Conservation (phyloP, 75 land plant genomes). For the Gnetum montanum region DNA sequence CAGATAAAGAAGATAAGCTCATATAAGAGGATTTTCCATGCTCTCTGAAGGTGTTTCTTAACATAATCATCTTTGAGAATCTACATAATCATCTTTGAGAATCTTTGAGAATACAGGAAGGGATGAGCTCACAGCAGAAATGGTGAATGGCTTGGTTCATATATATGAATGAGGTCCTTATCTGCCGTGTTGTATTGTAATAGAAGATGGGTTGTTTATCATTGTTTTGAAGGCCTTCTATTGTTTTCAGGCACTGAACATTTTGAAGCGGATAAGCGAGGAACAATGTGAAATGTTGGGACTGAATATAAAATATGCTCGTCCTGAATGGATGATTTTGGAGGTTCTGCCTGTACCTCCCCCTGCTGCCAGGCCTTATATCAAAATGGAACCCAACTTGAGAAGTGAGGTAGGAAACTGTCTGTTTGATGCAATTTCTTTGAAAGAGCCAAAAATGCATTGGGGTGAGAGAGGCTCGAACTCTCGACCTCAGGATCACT, state of each 20-base stretch:
- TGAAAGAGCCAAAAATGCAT: not conserved
- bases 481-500: conserved; percentile 99
- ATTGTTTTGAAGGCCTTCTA: no score
- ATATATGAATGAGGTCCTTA: no score
- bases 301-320: conserved; percentile 86
- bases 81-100: no score
- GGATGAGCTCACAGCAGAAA: no score
- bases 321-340: conserved; percentile 99
- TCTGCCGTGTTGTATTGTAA: no score
- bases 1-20: no score
- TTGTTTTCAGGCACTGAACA: conserved; percentile 56
- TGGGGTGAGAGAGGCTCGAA: conserved; percentile 99
- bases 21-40: no score
- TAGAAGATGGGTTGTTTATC: no score
- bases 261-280: conserved; percentile 86
- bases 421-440: not conserved
- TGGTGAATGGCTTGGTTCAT: no score
- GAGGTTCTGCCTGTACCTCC: conserved; percentile 99
- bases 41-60: no score
- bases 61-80: no score
- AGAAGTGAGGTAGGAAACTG: conserved; percentile 71
- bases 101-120: no score
- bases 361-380: conserved; percentile 95
- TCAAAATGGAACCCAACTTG: conserved; percentile 95
- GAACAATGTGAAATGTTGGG: conserved; percentile 81